Evolutionary conservation across 768 basidiomycete genomes (phyloP), one percentile per base, ranked within the genome.

Genomic region (Gloeopeniophorella convolvens): DNA sequence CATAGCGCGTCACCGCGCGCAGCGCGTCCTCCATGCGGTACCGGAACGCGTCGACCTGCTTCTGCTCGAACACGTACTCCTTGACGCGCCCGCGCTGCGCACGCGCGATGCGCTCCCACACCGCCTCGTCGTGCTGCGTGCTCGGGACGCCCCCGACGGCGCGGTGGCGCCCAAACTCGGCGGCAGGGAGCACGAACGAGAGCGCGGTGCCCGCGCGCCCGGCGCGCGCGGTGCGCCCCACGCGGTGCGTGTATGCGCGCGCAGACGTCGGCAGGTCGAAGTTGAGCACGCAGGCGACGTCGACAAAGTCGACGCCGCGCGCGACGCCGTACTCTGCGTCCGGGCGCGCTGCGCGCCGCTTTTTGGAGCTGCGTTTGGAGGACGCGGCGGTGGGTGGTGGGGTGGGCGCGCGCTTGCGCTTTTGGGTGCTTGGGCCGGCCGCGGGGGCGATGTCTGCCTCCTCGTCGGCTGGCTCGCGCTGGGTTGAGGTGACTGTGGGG

Each of bases 21-120:
- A 98, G 63, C 1, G 91, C 96, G 62, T 98, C 96, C 63, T 95
- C 90, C 95, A 97, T 97, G 41, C 96, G 78, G 69, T 99, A 99
- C 62, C 94, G 73, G 70, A 99, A 99, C 18, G 90, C 92, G 60
- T 99, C 94, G 16, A 98, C 91, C 72, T 96, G 87, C 64, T 83
- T 89, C 84, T 87, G 87, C 53, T 96, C 93, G 60, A 97, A 97
- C 31, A 83, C 77, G 68, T 95, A 99, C 66, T 94, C 92, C 64
- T 89, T 87, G 55, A 92, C 78, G 39, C 71, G 63, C 21, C 70
- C 80, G 6, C 72, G 79, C 61, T 92, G 88, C 60, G 87, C 82
- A 56, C 73, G 75, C 64, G 87, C 83, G 32, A 97, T 89, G 60
- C 82, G 76, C 51, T 68, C 72, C 70, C 90, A 91, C 8, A 89